Percentiles rank a stretch among this genome's conserved stretches.
phyloP scores from a whole-genome alignment of 2,329 filamentous ascomycete species.

The Biscogniauxia marginata region DNA sequence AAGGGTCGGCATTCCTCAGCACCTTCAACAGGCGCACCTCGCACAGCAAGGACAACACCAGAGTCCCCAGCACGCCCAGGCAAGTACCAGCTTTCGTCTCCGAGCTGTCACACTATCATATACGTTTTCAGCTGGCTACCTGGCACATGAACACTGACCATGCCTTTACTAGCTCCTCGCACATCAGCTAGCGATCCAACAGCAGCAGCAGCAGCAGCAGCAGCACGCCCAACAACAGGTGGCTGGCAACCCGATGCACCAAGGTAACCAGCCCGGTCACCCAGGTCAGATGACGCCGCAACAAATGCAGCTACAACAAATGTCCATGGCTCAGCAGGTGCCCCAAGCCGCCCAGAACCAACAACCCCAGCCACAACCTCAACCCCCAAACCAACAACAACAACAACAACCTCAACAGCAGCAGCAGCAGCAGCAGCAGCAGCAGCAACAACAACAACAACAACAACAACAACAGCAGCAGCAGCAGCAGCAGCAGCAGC shows the following conservation, averaged over 20 bases:
- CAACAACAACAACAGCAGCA: slow-evolving; percentile 32
- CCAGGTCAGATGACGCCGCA: slow-evolving; percentile 41
- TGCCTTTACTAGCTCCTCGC: slow-evolving; percentile 14
- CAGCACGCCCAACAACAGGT: slow-evolving; percentile 40
- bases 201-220: slow-evolving; percentile 37
- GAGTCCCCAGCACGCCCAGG: slow-evolving; percentile 28
- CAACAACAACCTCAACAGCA: slow-evolving; percentile 28
- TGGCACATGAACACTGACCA: background rate
- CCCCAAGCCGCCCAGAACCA: slow-evolving; percentile 39
- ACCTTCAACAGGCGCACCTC: slow-evolving; percentile 41
- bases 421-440: slow-evolving; percentile 29
- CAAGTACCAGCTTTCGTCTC: slow-evolving; percentile 11
- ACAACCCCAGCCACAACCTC: slow-evolving; percentile 30
- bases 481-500: slow-evolving; percentile 34
- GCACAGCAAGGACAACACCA: slow-evolving; percentile 31
- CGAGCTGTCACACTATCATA: background rate
- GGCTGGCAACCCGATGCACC: slow-evolving; percentile 42
- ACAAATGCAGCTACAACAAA: slow-evolving; percentile 42
- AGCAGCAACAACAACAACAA: slow-evolving; percentile 11
- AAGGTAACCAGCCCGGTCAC: slow-evolving; percentile 33
- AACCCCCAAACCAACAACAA: slow-evolving; percentile 23
- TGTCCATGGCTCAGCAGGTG: slow-evolving; percentile 36
- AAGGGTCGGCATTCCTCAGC: slow-evolving; percentile 41
- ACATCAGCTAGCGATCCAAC: slow-evolving; percentile 37
- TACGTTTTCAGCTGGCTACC: background rate